Percentiles rank a stretch among this genome's conserved stretches.
Conservation (phyloP, 441 rosid species). For the Gossypium davidsonii region DNA sequence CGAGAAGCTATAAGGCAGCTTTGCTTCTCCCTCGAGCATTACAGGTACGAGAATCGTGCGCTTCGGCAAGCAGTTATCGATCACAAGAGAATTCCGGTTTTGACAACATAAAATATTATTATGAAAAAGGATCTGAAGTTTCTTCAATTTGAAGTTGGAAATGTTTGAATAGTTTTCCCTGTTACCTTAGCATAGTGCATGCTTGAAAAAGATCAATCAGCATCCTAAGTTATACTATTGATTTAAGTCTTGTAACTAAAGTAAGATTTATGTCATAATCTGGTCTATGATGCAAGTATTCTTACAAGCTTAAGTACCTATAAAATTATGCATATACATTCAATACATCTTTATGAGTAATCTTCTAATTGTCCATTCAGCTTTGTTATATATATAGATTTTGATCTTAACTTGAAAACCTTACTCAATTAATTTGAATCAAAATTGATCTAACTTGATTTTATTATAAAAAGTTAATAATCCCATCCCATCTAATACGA, state of each 20-base stretch:
- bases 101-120: slow-evolving; percentile 25
- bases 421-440: no score
- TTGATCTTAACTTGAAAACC: no score
- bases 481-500: no score
- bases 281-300: background rate
- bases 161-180: background rate
- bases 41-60: slow-evolving; percentile 44
- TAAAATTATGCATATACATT: background rate
- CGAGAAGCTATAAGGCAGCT: slow-evolving; percentile 84
- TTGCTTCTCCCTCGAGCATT: slow-evolving; percentile 77
- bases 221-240: background rate
- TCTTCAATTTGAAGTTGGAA: background rate
- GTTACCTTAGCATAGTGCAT: background rate
- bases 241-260: background rate
- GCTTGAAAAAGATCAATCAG: background rate
- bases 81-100: slow-evolving; percentile 38
- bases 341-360: no score
- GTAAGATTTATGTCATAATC: background rate
- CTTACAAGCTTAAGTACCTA: background rate
- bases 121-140: slow-evolving; percentile 1
- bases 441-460: no score
- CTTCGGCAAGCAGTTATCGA: slow-evolving; percentile 50
- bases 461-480: no score
- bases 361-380: no score
- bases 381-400: no score